Conservation (phyloP, 345 rosid species). For the Salix dunnii region DNA sequence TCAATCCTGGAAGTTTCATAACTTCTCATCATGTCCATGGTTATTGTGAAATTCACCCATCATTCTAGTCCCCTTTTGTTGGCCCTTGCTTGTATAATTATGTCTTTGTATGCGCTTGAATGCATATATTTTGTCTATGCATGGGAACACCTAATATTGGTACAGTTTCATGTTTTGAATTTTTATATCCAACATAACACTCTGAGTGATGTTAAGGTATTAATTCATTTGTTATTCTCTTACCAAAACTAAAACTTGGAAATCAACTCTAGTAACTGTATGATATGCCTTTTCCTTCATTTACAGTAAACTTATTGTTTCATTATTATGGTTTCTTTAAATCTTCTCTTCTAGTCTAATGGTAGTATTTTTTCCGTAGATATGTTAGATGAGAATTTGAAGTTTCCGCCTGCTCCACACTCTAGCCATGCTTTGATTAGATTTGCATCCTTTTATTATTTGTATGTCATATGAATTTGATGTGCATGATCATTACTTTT, state of each 20-base stretch:
- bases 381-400: neutral
- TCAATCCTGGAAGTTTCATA: neutral
- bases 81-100: neutral
- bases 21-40: neutral
- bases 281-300: neutral
- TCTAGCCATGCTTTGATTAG: neutral
- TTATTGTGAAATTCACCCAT: neutral
- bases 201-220: neutral
- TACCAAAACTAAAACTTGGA: neutral
- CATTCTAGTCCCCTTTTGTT: neutral
- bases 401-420: neutral
- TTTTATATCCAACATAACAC: neutral
- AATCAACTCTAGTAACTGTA: neutral
- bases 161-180: neutral
- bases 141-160: neutral
- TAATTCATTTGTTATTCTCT: neutral
- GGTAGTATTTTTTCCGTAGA: neutral
- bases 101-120: neutral
- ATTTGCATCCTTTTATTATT: neutral
- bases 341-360: neutral
- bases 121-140: neutral
- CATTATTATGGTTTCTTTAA: neutral
- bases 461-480: slow-evolving; percentile 12
- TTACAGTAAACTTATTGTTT: neutral
- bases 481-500: neutral